These are phyloP conservation scores for Tulasnella sp. DNA, from an alignment of 768 basidiomycete species.

Conservation along the genomic window DNA sequence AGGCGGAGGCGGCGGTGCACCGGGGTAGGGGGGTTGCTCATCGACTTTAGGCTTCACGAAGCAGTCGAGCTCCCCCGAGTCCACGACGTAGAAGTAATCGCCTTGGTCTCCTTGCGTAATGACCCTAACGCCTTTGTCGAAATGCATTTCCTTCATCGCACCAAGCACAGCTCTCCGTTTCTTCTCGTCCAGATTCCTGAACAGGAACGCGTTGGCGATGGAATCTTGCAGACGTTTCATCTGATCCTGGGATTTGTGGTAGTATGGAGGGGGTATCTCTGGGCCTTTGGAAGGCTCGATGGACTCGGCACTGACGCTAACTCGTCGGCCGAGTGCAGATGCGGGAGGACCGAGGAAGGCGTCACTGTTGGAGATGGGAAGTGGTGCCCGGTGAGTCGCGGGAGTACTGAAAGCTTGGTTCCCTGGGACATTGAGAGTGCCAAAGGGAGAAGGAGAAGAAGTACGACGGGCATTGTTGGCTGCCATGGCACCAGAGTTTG, in stretches of 20 bases:
- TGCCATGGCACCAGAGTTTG: constrained; percentile 35
- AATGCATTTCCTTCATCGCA: constrained; percentile 83
- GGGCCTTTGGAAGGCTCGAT: constrained; percentile 65
- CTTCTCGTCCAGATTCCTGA: constrained; percentile 92
- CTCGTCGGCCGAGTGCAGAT: constrained; percentile 75
- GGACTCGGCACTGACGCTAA: constrained; percentile 92
- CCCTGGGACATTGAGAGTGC: constrained; percentile 65
- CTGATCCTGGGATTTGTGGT: constrained; percentile 71
- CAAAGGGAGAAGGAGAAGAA: constrained; percentile 51
- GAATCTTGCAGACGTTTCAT: constrained; percentile 75
- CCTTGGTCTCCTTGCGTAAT: constrained; percentile 96
- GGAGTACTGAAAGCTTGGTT: constrained; percentile 58
- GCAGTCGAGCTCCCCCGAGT: constrained; percentile 73
- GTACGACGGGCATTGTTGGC: constrained; percentile 33
- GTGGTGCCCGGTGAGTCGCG: constrained; percentile 40
- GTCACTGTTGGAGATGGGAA: constrained; percentile 14
- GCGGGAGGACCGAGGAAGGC: constrained; percentile 25
- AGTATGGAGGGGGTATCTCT: constrained; percentile 59
- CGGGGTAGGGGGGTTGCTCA: constrained; percentile 16
- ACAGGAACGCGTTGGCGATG: constrained; percentile 82
- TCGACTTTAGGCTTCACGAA: constrained; percentile 33
- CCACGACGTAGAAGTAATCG: constrained; percentile 96
- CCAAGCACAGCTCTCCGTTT: constrained; percentile 85
- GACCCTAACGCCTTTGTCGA: constrained; percentile 67
- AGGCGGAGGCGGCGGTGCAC: constrained; percentile 33